Base-by-base conservation (phyloP, 345 rosid species). In the Acer yangbiense region DNA sequence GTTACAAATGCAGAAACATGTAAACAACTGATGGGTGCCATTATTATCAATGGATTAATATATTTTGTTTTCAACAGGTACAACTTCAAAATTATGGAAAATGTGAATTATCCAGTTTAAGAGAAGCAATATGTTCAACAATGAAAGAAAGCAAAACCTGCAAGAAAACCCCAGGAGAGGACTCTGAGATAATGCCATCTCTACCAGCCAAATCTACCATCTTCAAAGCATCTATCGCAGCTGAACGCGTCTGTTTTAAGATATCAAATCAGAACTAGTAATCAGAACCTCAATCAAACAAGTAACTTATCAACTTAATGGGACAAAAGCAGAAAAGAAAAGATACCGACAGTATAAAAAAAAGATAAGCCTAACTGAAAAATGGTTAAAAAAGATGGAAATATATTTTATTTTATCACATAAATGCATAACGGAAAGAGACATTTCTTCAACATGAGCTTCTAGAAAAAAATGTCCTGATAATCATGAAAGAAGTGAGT, bases 81-180 rank as follows among this genome's bases (percentile, higher is more conserved):
- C 35, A 63, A 17, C 65, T 68, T 54, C 41, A 41, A 66, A 77
- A 12, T 50, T 32, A 32, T 16, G 67, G 46, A 68, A 79, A 65
- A 14, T 72, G 64, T 18, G 65, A 44, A 1, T 21, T 23, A 46
- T 11, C 44, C 66, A 75, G 7, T 50, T 61, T 10, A 67, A 25
- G 32, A 71, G 14, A 68, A 65, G 69, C 69, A 74, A 54, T 63
- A 69, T 39, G 60, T 63, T 25, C 20, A 21, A 65, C 25, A 68
- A 44, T 41, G 23, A 71, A 66, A 71, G 60, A 65, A 79, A 75
- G 69, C 81, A 25, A 76, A 29, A 96, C 99, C 98, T 96, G 99
- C 77, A 96, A 70, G 76, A 94, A 96, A 76, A 96, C 92, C 44
- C 99, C 98, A 39, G 98, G 97, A 85, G 97, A 87, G 60, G 69